phyloP scores from a whole-genome alignment of 768 basidiomycete species.

The Mycena alexandri region DNA sequence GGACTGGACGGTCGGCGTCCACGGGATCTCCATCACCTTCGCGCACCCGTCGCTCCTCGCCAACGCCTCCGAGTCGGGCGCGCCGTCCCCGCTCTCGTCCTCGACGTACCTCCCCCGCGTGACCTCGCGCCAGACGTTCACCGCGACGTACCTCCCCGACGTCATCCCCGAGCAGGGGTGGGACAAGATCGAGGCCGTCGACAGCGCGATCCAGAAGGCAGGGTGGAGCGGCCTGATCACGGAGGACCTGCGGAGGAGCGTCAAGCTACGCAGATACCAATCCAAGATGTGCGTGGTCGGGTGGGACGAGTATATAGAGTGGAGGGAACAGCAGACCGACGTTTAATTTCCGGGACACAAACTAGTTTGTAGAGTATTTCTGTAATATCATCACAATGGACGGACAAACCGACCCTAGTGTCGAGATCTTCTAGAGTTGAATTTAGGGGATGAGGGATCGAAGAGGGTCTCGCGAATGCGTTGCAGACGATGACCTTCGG shows the following conservation, averaged over 20 bases:
- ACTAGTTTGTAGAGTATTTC: constrained; percentile 21
- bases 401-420: neutral
- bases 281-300: constrained; percentile 74
- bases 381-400: constrained; percentile 26
- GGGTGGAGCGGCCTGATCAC: constrained; percentile 89
- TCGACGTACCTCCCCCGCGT: constrained; percentile 66
- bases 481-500: constrained; percentile 58
- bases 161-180: constrained; percentile 95
- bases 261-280: constrained; percentile 87
- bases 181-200: constrained; percentile 90
- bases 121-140: constrained; percentile 71
- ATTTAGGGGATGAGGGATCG: neutral
- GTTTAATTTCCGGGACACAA: constrained; percentile 5
- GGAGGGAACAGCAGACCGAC: constrained; percentile 66
- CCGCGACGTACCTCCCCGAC: constrained; percentile 94
- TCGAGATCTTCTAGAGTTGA: constrained; percentile 1
- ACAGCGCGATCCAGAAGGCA: constrained; percentile 93
- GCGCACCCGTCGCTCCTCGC: constrained; percentile 78
- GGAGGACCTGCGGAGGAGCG: constrained; percentile 82
- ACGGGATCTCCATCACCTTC: constrained; percentile 93
- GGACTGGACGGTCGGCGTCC: constrained; percentile 93
- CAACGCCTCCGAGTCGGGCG: constrained; percentile 64
- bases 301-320: constrained; percentile 84
- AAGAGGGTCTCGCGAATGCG: constrained; percentile 55
- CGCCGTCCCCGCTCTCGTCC: constrained; percentile 81